Evolutionary conservation across 2,329 filamentous ascomycete species (phyloP), one percentile per base, ranked within the genome.

Genomic region (Diaporthe sp.): DNA sequence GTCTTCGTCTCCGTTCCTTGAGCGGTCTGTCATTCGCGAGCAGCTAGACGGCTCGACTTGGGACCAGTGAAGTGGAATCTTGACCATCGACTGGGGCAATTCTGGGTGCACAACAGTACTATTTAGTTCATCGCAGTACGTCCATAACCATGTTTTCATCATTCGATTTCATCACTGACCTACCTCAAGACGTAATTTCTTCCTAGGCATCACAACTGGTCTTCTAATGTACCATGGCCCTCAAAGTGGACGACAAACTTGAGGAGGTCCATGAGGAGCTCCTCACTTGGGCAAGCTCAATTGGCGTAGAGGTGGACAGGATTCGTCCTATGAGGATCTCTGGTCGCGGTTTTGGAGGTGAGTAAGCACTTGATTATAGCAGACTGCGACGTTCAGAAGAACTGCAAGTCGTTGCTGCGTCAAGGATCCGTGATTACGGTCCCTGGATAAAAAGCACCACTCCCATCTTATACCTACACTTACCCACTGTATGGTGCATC

Each of bases 301-400:
- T 91, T 74, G 94, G 94, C 19, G 89, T 97, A 39, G 84, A 88
- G 49, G 89, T 95, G 78, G 88, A 93, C 79, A 92, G 92, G 39
- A 91, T 97, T 65, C 86, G 87, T 3, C 92, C 95, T 7, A 88
- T 91, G 55, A 87, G 86, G 53, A 92, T 98, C 22, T 90, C 92
- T 8, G 93, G 92, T 2, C 89, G 94, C 73, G 95, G 95, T 39
- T 89, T 97, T 72, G 95, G 96, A 62, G 69, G 75, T 71, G 42
- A 77, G 75, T 73, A 31, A 17, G n/a, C 46, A 15, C 28, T 49
- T 13, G 13, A 25, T 1, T 28, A 15, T 34, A 9, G 15, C 12
- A 25, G 7, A 39, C 15, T 28, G 65, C 13, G 28, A 65, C 4
- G 13, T 13, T 44, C 13, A 22, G 13, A 31, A 7, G 13, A 15